Conservation (phyloP, 768 basidiomycete species). For the Agaricus blazei region DNA sequence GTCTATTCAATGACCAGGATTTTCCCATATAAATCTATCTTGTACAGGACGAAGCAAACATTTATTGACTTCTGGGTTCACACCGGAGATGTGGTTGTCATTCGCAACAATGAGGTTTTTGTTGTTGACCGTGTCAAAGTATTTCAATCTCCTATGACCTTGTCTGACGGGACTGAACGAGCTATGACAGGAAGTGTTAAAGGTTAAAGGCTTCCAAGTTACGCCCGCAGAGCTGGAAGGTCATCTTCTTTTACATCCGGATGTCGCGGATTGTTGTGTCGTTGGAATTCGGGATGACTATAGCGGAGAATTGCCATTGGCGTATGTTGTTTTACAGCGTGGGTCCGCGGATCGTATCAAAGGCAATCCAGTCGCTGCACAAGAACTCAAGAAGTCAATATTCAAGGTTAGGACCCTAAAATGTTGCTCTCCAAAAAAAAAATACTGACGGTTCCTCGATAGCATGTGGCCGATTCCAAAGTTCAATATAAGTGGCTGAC, state of each 20-base stretch:
- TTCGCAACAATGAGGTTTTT: conserved; percentile 57
- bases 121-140: conserved; percentile 75
- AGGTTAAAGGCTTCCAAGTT: conserved; percentile 57
- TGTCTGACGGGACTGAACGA: background rate
- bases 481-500: conserved; percentile 55
- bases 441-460: background rate
- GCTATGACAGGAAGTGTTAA: conserved; percentile 56
- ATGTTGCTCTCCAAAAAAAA: background rate
- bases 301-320: conserved; percentile 69
- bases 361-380: conserved; percentile 25
- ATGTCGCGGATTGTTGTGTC: conserved; percentile 59
- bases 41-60: conserved; percentile 52
- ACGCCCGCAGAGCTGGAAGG: conserved; percentile 67
- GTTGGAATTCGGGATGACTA: conserved; percentile 70
- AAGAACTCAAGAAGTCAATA: conserved; percentile 39
- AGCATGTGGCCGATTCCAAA: conserved; percentile 58
- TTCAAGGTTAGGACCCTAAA: conserved; percentile 41
- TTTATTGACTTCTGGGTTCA: conserved; percentile 63
- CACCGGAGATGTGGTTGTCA: conserved; percentile 71
- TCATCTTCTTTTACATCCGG: conserved; percentile 54
- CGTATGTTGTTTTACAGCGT: conserved; percentile 55
- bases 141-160: background rate
- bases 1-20: conserved; percentile 17
- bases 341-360: conserved; percentile 31
- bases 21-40: background rate